Evolutionary conservation across 805 yeast genomes (phyloP), one percentile per base, ranked within the genome.

Genomic region (Groenewaldozyma salmanticensis): DNA sequence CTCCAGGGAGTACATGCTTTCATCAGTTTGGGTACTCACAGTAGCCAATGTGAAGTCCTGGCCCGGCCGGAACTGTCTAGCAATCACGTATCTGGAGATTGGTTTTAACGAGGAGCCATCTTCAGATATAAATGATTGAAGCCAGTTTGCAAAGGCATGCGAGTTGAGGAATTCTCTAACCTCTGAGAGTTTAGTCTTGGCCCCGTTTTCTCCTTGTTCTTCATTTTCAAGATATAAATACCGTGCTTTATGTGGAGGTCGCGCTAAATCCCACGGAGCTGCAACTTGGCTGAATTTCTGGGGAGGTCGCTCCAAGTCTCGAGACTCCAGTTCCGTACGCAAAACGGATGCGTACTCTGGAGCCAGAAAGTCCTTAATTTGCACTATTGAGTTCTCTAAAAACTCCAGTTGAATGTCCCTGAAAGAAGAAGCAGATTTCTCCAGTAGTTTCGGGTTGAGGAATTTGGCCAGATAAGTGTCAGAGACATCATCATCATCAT

Each of bases 11-110:
- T 75, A 57, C 2, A 75, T 73, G 1, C 45, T 53, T 20, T 51
- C 65, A 42, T 53, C 51, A 5, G 52, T 68, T 16, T 70, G 72
- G 2, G 75, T 64, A 24, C 11, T 24, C 11, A 13, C 13, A 1
- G 97, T 84, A 0, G 98, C 98, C 35, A 92, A 64, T 2, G 90
- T 88, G 61, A 84, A 92, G 59, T 92, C 99, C 21, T 75, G 79
- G 2, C 97, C 98, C 1, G 96, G 98, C 52, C 98, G 75, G 65
- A 92, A 92, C 48, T 96, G 69, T 54, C 99, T 72, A 5, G 84
- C 72, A 20, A 88, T 57, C 1, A 82, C 64, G 50, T 81, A 84
- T 48, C 81, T 83, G 37, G 79, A 71, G 2, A 76, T 63, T 5
- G 81, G 76, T 5, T 20, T 43, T 41, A 86, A 54, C 13, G 77